Conservation (phyloP, 164 flowering plant species). For the Umbellularia californica region DNA sequence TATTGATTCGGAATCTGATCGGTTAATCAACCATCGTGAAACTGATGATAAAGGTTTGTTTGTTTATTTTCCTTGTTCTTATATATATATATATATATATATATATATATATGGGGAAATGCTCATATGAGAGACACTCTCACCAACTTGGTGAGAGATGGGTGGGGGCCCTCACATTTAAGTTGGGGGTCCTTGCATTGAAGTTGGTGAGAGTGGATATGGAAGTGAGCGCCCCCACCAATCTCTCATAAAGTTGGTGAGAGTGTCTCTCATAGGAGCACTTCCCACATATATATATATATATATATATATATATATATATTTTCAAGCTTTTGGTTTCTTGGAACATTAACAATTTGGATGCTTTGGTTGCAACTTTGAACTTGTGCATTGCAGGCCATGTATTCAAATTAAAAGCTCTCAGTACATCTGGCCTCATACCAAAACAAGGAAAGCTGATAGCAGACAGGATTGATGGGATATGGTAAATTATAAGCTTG, state of each 20-base stretch:
- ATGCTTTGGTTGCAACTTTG: not conserved
- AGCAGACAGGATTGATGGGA: conserved; percentile 89
- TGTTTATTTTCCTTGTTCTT: not conserved
- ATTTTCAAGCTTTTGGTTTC: not conserved
- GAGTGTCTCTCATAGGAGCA: too few relatives aligned
- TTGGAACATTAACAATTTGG: not conserved
- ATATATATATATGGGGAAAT: too few relatives aligned
- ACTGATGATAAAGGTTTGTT: conserved; percentile 79
- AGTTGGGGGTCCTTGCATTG: too few relatives aligned
- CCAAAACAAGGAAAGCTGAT: conserved; percentile 81
- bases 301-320: too few relatives aligned
- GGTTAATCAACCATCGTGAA: conserved; percentile 49
- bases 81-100: too few relatives aligned
- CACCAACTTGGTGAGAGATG: too few relatives aligned
- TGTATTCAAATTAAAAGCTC: conserved; percentile 61
- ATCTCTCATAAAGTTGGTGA: too few relatives aligned
- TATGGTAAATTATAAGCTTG: conserved; percentile 48
- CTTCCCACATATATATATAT: too few relatives aligned
- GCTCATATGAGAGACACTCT: too few relatives aligned
- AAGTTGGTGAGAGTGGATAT: too few relatives aligned
- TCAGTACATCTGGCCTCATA: conserved; percentile 75
- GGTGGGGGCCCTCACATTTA: too few relatives aligned
- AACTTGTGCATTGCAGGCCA: conserved; percentile 59
- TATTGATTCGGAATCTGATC: conserved; percentile 65
- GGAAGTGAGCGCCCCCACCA: too few relatives aligned